Evolutionary conservation across 140 eudicot species (phyloP), one percentile per base, ranked within the genome.

Genomic region (Senecio squalidus): DNA sequence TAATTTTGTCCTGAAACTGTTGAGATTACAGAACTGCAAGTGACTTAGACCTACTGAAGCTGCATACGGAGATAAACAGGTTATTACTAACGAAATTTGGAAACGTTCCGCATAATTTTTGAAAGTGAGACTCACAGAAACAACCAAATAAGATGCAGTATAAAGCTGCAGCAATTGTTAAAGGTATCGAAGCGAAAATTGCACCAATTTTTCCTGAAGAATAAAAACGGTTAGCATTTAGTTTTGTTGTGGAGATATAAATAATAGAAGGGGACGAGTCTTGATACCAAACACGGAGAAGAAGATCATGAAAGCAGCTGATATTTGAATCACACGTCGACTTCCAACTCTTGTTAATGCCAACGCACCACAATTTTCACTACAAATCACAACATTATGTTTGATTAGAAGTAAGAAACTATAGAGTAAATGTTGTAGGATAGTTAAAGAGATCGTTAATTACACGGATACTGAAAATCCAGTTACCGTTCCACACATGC

Each of bases 21-120:
- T 86, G 44, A 86, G 84, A 78, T 91, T 91, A 58, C 94, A 83
- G 62, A 82, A 91, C 52, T 86, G 98, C 67, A 91, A 88, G 73
- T 73, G 74, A 18, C 90, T 71, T 3, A 91, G 62, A 14, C 96
- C 98, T 26, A 73, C 80, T 11, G 98, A 81, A 58, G 94, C 96
- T 91, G 81, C 83, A 74, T 17, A 26, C 9, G 54, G 46, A 31
- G 0, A 3, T 5, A 24, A 7, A n/a, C 27, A 0, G 9, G 3
- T 45, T 23, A 27, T 21, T 45, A 6, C 1, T 14, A 27, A 18
- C 5, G 14, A 9, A 26, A n/a, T n/a, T n/a, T n/a, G n/a, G n/a
- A n/a, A n/a, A n/a, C n/a, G n/a, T n/a, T n/a, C n/a, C n/a, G n/a
- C n/a, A n/a, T n/a, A n/a, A n/a, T n/a, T n/a, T n/a, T n/a, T n/a